Percentiles rank a stretch among this genome's conserved stretches.
Evolutionary conservation across 805 yeast species (phyloP).

Genomic region (Brettanomyces sp.): DNA sequence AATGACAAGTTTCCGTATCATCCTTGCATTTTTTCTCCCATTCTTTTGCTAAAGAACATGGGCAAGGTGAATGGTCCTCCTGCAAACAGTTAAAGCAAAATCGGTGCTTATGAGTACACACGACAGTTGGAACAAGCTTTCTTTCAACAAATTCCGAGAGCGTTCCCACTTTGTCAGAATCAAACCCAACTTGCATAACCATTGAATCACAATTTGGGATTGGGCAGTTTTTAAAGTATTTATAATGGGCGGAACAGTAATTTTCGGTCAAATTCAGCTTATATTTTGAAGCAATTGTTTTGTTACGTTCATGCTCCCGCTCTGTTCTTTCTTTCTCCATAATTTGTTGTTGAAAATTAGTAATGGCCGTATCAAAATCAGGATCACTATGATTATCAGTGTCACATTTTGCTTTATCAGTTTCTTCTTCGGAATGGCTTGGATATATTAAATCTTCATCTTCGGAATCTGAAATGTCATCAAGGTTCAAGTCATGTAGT

Average conservation of each 20-base stretch:
- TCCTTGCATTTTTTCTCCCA: slow-evolving; percentile 80
- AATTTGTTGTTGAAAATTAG: slow-evolving; percentile 17
- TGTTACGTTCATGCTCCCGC: slow-evolving; percentile 13
- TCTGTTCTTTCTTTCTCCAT: slow-evolving; percentile 15
- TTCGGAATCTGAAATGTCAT: neutral
- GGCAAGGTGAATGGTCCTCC: slow-evolving; percentile 79
- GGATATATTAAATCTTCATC: neutral
- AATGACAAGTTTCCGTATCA: slow-evolving; percentile 80
- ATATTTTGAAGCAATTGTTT: slow-evolving; percentile 27
- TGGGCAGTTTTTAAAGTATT: slow-evolving; percentile 67
- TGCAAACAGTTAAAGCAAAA: slow-evolving; percentile 73
- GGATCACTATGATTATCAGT: slow-evolving; percentile 5
- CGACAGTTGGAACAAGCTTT: slow-evolving; percentile 51
- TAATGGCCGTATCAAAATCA: slow-evolving; percentile 6
- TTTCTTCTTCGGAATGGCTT: neutral
- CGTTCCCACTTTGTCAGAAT: slow-evolving; percentile 18
- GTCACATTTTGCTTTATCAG: slow-evolving; percentile 1
- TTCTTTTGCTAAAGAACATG: slow-evolving; percentile 54
- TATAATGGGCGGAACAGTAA: slow-evolving; percentile 43
- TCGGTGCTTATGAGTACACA: slow-evolving; percentile 54
- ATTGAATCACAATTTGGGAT: slow-evolving; percentile 67
- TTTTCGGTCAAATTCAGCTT: slow-evolving; percentile 35
- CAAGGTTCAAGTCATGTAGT: neutral
- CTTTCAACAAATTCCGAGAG: slow-evolving; percentile 18
- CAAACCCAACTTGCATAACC: slow-evolving; percentile 30